A percentile compares a stretch with the other conserved stretches of the same genome.
Conservation (phyloP, 257 asterid genomes). For the Solanum etuberosum region DNA sequence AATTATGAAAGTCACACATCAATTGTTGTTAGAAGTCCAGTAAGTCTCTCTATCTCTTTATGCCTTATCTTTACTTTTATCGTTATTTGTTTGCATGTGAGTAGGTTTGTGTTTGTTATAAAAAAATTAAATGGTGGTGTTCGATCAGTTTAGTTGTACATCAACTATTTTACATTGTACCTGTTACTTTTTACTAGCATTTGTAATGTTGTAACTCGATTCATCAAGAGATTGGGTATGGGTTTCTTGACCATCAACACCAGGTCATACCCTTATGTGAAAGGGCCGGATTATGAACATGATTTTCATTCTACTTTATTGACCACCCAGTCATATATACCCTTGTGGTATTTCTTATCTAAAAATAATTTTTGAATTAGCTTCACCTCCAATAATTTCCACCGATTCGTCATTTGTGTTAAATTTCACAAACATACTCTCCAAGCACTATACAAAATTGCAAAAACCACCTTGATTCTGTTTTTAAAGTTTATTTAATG, state of each 20-base stretch:
- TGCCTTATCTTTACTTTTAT: neutral
- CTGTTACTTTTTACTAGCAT: neutral
- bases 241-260: neutral
- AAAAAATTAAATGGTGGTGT: no score
- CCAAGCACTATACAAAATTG: neutral
- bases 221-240: neutral
- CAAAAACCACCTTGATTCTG: neutral
- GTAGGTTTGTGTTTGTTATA: neutral
- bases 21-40: conserved; percentile 34
- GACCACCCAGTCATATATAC: neutral
- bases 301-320: neutral
- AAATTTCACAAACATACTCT: neutral
- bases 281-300: neutral
- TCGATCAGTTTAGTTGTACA: neutral
- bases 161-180: neutral
- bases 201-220: neutral
- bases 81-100: neutral
- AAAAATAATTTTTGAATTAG: no score
- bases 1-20: conserved; percentile 35
- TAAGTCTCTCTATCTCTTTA: neutral
- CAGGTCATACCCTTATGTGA: neutral
- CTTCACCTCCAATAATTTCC: neutral
- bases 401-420: neutral
- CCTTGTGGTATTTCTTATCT: neutral
- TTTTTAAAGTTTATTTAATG: no score